Base-by-base conservation (phyloP, 306 rosid species). In the Senna tora region DNA sequence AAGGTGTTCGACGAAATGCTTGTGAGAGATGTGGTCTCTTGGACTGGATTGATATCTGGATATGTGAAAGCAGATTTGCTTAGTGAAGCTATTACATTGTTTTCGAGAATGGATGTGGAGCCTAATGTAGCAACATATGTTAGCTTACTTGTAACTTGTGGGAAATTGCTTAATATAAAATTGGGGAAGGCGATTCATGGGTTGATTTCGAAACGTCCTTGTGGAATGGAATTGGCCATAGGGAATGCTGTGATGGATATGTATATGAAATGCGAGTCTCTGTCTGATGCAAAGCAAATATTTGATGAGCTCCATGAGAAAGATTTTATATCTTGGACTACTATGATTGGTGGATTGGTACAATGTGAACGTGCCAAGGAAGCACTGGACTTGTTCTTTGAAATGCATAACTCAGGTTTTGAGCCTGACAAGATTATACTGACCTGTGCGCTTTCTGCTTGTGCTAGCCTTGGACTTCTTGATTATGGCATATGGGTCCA, bases 101-200 rank as follows among this genome's bases (percentile, higher is more conserved):
- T 83, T 76, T 69, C 73, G 63, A 75, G 72, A 21, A 83, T 83
- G 84, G 79, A 90, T 72, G 88, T 82, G 71, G 79, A 76, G 78
- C 98, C 89, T 49, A 90, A 85, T 72, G 69, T 72, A n/a, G 91
- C 91, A 16, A 86, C 86, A 0, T 80, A 85, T 67, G 91, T 88
- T 43, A 84, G 89, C 78, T 67, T 82, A 14, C 84, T 92, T 54
- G 84, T 81, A 77, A 91, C 91, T 39, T 85, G 88, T 72, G 86
- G 95, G 63, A 85, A 87, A 75, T 73, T 77, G 74, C 81, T 87
- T 55, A 54, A 58, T 59, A 61, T 84, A 71, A 83, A 57, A 28
- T 46, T 77, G 68, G 95, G 98, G 73, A 90, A 80, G 83, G 91
- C 81, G 75, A 55, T 88, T 85, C 96, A 92, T 69, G 95, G 98